Evolutionary conservation across 2,329 filamentous ascomycete genomes (phyloP).

Genomic region (Botrytis fragariae): DNA sequence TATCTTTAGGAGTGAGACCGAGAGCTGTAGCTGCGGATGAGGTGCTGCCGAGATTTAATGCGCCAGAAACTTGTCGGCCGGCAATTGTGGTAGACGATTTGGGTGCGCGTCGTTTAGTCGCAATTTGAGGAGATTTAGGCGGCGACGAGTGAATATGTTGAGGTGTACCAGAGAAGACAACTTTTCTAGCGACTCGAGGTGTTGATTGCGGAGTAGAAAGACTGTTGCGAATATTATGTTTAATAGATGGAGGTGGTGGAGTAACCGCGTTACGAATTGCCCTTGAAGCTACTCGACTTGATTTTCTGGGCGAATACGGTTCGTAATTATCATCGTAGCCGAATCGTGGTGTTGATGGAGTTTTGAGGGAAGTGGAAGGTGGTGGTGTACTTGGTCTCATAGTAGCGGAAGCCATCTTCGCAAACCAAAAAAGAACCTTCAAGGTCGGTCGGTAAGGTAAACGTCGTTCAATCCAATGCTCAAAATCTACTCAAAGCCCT

Average conservation of each 20-base stretch:
- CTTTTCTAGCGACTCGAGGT: conserved; percentile 25
- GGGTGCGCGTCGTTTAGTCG: conserved; percentile 31
- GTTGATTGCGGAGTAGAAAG: conserved; percentile 28
- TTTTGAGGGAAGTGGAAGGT: conserved; percentile 55
- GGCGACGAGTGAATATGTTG: conserved; percentile 23
- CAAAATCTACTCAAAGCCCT: not conserved
- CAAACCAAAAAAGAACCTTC: conserved; percentile 15
- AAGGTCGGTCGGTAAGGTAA: not conserved
- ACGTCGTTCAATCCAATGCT: not conserved
- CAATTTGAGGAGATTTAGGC: conserved; percentile 34
- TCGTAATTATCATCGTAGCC: conserved; percentile 68
- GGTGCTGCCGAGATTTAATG: conserved; percentile 46
- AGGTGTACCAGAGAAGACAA: conserved; percentile 27
- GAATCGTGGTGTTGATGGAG: conserved; percentile 66
- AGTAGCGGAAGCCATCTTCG: conserved; percentile 35
- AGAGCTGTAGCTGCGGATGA: conserved; percentile 42
- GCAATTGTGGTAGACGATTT: conserved; percentile 43
- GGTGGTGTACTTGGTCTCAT: conserved; percentile 55
- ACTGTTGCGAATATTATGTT: conserved; percentile 40
- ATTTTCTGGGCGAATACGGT: conserved; percentile 70
- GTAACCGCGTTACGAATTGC: conserved; percentile 50
- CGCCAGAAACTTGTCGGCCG: conserved; percentile 48
- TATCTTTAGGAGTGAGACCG: conserved; percentile 29
- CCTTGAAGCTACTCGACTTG: conserved; percentile 60
- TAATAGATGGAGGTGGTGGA: conserved; percentile 47